Base-by-base conservation (phyloP, 1,284 basidiomycete genomes). In the Phylloporus gajari region DNA sequence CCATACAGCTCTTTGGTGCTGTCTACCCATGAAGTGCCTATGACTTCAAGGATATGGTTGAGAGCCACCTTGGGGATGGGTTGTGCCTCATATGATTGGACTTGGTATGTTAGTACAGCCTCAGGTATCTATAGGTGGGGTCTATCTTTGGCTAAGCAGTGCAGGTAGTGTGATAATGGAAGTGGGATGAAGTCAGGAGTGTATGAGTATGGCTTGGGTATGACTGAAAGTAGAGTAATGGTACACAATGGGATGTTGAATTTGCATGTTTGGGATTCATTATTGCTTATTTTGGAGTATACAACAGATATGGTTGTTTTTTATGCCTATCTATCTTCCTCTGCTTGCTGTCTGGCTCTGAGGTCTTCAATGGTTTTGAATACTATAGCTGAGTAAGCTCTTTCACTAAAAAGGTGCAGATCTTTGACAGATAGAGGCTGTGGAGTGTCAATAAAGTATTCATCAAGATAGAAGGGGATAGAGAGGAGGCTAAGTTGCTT, bases 1-100 rank as follows among this genome's bases (percentile, higher is more conserved):
- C 79, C 81, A 35, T 85, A 85, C 0, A 73, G 68, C 5, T 74
- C 74, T 6, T 75, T 70, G 0, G 81, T 85, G 19, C 35, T 70
- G 0, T 70, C 65, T 2, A 70, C 68, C 77, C 77, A 85, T 0
- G 75, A 74, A 0, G 65, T 38, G 0, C 30, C 38, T 0, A 81
- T 74, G 2, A 83, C 75, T 0, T 48, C 19, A 0, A 74, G 32
- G 13, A 84, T 75, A 1, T 15, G 51, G n/a, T 53, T 27, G 51
- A n/a, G n/a, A 6, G 25, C 51, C 3, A 13, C 11, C 2, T 53
- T n/a, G 5, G 51, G n/a, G n/a, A 53, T 27, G 12, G 51, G 51
- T 13, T 53, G 51, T 23, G 21, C 17, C 5, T n/a, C n/a, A n/a
- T n/a, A n/a, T n/a, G n/a, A n/a, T n/a, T n/a, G n/a, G n/a, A n/a